Conservation (phyloP, 345 rosid genomes). For the Melaleuca quinquenervia region DNA sequence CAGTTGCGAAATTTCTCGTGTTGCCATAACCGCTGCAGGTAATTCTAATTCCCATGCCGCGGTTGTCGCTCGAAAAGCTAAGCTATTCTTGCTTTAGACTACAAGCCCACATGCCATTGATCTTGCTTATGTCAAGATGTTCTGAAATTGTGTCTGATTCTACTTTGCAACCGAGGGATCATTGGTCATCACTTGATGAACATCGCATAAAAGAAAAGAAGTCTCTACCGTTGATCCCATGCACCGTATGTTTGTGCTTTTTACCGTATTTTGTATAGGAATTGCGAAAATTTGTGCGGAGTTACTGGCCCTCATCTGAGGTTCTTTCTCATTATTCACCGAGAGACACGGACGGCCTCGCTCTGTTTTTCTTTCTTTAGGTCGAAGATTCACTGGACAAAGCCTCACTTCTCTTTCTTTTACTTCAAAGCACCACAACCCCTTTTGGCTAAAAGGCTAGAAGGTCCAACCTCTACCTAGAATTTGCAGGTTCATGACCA, state of each 20-base stretch:
- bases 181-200: background rate
- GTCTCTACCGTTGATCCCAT: background rate
- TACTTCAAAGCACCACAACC: too few species aligned
- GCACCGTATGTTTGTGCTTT: accelerated
- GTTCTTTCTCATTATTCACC: background rate
- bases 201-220: background rate
- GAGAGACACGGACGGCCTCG: background rate
- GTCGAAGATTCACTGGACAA: too few species aligned
- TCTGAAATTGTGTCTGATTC: background rate
- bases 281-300: background rate
- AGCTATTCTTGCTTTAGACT: background rate
- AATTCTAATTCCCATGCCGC: too few species aligned
- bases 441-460: background rate
- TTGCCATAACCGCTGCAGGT: accelerated
- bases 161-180: background rate
- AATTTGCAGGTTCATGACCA: background rate
- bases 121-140: background rate
- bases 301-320: background rate
- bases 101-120: too few species aligned
- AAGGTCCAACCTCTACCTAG: background rate
- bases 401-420: too few species aligned
- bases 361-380: too few species aligned
- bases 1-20: background rate
- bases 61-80: too few species aligned
- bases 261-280: background rate